Evolutionary conservation across 2,329 filamentous ascomycete species (phyloP), one percentile per base, ranked within the genome.

Genomic region (Hymenoscyphus occultus): DNA sequence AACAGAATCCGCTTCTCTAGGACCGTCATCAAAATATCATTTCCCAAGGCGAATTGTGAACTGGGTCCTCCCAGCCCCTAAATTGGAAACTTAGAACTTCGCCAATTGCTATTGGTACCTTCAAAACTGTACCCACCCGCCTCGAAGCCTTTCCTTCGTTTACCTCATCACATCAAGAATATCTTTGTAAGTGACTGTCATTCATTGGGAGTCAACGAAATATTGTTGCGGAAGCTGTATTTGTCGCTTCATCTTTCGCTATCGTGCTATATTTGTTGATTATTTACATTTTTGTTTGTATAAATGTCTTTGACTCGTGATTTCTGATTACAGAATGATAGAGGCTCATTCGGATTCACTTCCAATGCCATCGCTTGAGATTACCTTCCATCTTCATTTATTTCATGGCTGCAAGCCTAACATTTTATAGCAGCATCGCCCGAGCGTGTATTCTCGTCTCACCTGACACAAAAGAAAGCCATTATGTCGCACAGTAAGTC

Each of bases 401-500:
- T 10, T 9, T 22, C 45, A 51, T 19, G 19, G 6, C 22, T n/a
- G 2, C 45, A 12, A 51, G 7, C 22, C 19, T 51, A 51, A 51
- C 45, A 4, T 10, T 22, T 28, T 4, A 22, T 51, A 22, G 9
- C 7, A 51, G 22, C 6, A 28, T 51, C 19, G 9, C 10, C n/a
- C n/a, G 9, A 22, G 45, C 19, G 14, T 48, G n/a, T 9, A 48
- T 19, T 48, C n/a, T 19, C 45, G 10, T 19, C 45, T 51, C n/a
- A 28, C 22, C 45, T 51, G 6, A 28, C 19, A 5, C 2, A 28
- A 19, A 48, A 48, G 9, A 19, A 10, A 48, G 6, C 19, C 13
- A 40, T 22, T 57, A 82, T 84, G 82, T 80, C 82, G 63, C 81
- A 84, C 69, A 86, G 82, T 84, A 80, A 73, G 78, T 69, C 16